Percentiles rank a stretch among this genome's conserved stretches.
Conservation (phyloP, 2,329 filamentous ascomycete genomes). For the Arthroderma sp. region DNA sequence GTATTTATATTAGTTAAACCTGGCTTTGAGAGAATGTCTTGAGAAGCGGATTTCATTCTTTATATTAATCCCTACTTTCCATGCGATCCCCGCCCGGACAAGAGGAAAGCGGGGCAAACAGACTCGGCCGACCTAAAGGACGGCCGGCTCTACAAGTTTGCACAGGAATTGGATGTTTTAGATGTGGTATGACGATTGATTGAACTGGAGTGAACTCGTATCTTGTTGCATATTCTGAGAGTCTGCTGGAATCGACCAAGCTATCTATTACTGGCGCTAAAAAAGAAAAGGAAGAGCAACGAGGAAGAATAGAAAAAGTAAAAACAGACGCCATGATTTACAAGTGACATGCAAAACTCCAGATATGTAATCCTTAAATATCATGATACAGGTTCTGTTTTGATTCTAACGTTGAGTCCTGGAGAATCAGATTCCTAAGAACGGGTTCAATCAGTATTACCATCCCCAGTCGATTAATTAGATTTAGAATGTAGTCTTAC, state of each 20-base stretch:
- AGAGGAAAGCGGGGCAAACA: too few species aligned
- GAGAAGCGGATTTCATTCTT: too few species aligned
- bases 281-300: neutral
- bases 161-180: too few species aligned
- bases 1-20: neutral
- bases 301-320: neutral
- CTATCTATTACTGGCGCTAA: neutral
- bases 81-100: too few species aligned
- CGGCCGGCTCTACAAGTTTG: too few species aligned
- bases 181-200: too few species aligned
- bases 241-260: neutral
- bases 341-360: neutral
- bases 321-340: neutral
- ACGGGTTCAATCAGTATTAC: neutral
- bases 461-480: neutral
- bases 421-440: slow-evolving; percentile 23
- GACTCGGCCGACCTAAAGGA: too few species aligned
- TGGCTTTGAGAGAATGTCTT: neutral
- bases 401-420: slow-evolving; percentile 26
- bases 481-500: slow-evolving; percentile 22
- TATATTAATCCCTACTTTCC: too few species aligned
- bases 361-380: slow-evolving; percentile 2
- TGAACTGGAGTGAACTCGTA: neutral
- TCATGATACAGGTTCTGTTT: slow-evolving; percentile 24
- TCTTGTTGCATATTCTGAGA: neutral